Conservation (phyloP, 116 monocot species). For the Cymodocea nodosa region DNA sequence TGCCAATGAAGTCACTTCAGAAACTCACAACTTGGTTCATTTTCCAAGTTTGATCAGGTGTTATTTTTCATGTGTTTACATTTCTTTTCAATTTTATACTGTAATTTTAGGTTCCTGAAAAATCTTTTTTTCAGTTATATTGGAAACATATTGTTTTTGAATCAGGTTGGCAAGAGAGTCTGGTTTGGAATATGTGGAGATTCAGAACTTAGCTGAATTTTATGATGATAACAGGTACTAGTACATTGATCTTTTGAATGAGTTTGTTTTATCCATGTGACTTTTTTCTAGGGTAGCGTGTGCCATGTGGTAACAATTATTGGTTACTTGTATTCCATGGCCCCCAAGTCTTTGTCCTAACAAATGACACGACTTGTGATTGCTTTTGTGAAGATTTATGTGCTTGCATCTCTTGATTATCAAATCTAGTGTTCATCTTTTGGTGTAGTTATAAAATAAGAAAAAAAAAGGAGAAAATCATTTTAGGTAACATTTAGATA, state of each 20-base stretch:
- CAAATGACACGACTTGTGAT: too few relatives aligned
- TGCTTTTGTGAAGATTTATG: too few relatives aligned
- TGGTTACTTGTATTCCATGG: too few relatives aligned
- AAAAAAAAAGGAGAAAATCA: too few relatives aligned
- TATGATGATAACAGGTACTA: conserved; percentile 93
- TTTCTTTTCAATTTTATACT: not conserved
- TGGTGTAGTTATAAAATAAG: too few relatives aligned
- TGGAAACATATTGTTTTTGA: not conserved
- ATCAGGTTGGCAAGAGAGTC: conserved; percentile 89
- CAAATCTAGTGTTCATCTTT: too few relatives aligned
- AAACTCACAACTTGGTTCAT: conserved; percentile 84
- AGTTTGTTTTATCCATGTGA: not conserved
- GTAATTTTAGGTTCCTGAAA: not conserved
- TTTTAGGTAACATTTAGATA: too few relatives aligned
- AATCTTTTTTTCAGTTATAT: not conserved
- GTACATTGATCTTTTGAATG: not conserved
- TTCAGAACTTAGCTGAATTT: conserved; percentile 92
- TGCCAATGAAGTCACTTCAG: conserved; percentile 49
- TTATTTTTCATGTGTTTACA: not conserved
- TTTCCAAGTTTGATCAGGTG: conserved; percentile 96
- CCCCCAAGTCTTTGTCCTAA: too few relatives aligned
- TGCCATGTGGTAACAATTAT: too few relatives aligned
- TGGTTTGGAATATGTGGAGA: conserved; percentile 88
- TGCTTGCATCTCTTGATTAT: too few relatives aligned
- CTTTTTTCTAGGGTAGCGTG: not conserved